Conservation (phyloP, 192 early-diverging fungal genomes). For the Gaertneriomyces sp. region DNA sequence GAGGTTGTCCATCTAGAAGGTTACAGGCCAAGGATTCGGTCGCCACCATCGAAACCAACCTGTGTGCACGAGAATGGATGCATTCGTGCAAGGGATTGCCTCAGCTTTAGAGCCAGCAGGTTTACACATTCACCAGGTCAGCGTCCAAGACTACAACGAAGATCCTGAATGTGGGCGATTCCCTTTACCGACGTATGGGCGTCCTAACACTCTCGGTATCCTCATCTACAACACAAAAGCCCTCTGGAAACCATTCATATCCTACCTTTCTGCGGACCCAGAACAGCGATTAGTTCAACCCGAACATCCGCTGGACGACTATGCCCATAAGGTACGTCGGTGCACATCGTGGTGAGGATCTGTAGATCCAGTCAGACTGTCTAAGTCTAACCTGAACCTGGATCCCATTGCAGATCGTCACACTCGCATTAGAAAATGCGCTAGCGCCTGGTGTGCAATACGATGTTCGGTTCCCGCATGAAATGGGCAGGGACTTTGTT, state of each 20-base stretch:
- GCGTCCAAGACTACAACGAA: slow-evolving; percentile 24
- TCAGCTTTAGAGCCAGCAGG: too few species aligned
- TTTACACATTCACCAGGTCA: neutral
- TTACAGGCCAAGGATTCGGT: too few species aligned
- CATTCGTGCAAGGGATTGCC: too few species aligned
- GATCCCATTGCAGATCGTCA: neutral
- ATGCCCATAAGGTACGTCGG: neutral
- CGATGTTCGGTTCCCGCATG: slow-evolving; percentile 28
- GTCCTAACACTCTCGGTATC: slow-evolving; percentile 22
- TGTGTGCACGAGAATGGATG: too few species aligned
- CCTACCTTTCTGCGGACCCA: slow-evolving; percentile 10
- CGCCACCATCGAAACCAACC: too few species aligned
- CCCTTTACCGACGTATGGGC: slow-evolving; percentile 28
- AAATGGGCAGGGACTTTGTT: slow-evolving; percentile 30
- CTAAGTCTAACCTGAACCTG: neutral
- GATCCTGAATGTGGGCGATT: neutral
- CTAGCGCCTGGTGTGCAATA: neutral
- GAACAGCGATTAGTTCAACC: neutral
- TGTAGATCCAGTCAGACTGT: neutral
- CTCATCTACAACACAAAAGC: slow-evolving; percentile 31
- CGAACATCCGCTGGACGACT: slow-evolving; percentile 28
- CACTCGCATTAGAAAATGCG: neutral
- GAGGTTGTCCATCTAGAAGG: too few species aligned
- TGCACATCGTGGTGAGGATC: neutral
- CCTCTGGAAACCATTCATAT: slow-evolving; percentile 29